Evolutionary conservation across 331 rosid species (phyloP), one percentile per base, ranked within the genome.

Genomic region (Stylosanthes scabra): DNA sequence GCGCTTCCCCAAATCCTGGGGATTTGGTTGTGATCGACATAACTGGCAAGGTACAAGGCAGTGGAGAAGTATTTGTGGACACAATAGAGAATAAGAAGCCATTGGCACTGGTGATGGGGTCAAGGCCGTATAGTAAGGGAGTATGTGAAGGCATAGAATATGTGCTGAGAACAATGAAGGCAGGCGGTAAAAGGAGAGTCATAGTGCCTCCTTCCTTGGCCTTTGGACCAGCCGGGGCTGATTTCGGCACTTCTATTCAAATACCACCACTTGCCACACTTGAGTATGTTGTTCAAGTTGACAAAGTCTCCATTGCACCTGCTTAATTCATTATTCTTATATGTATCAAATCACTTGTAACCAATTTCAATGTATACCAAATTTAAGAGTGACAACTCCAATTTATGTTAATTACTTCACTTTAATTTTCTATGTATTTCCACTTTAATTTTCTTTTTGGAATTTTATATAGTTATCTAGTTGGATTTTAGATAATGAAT

Each of bases 51-150:
- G 57, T 80, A 31, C 80, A 81, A 74, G 85, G 78, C 51, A 88
- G 16, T 37, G 91, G 88, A 41, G 86, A 86, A 68, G 93, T 84
- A 66, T 94, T 91, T 81, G 93, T 90, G 83, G 84, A 91, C 81
- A 94, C 99, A 78, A 88, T 81, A 81, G 97, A 71, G 39, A 71
- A 74, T 5, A 85, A 83, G 77, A 94, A 76, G 81, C 83, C 97
- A 41, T 70, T 94, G 89, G 99, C 97, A 16, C 63, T 94, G 40
- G 91, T 94, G 12, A 72, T 90, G 83, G 97, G 97, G 15, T 89
- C 96, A 42, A 90, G 96, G 80, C 99, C 99, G 29, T 94, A 87
- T 52, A 86, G 96, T 70, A 94, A 87, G 59, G 99, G 97, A 70
- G 70, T 91, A 40, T 91, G 99, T 84, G 99, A 94, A 84, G 97